These are phyloP conservation scores for Acacia acuminata DNA, from an alignment of 306 rosid species.

Conservation along the genomic window DNA sequence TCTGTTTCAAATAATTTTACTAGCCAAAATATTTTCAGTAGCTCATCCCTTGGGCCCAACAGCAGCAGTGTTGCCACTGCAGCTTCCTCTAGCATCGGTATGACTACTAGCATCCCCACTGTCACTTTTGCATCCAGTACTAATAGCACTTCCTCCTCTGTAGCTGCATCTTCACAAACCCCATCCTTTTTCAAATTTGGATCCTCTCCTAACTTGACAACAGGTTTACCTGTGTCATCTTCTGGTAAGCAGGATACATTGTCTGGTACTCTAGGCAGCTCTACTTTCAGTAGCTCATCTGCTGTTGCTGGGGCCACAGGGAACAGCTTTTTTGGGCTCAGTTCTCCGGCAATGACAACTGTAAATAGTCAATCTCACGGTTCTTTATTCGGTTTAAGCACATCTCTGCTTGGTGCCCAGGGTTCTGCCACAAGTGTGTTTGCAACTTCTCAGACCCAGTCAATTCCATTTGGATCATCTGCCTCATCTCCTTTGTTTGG, in stretches of 20 bases:
- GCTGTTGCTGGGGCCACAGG: constrained; percentile 45
- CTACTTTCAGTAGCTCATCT: constrained; percentile 44
- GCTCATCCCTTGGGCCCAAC: constrained; percentile 31
- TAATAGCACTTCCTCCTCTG: constrained; percentile 27
- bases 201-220: constrained; percentile 33
- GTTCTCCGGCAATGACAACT: constrained; percentile 55
- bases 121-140: constrained; percentile 31
- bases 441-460: constrained; percentile 51
- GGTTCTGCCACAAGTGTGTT: constrained; percentile 44
- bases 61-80: constrained; percentile 13
- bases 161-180: constrained; percentile 43
- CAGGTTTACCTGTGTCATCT: constrained; percentile 36
- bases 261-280: constrained; percentile 41
- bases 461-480: constrained; percentile 57
- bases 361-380: constrained; percentile 46
- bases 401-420: constrained; percentile 42
- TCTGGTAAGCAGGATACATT: constrained; percentile 50
- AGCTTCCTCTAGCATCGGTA: constrained; percentile 32
- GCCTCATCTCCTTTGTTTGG: constrained; percentile 49
- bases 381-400: constrained; percentile 34
- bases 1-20: constrained; percentile 39
- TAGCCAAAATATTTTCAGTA: constrained; percentile 46
- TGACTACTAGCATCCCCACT: constrained; percentile 36
- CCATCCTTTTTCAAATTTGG: constrained; percentile 53
- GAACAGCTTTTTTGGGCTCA: constrained; percentile 49